Base-by-base conservation (phyloP, 2,329 filamentous ascomycete species). In the Fusarium nygamai region DNA sequence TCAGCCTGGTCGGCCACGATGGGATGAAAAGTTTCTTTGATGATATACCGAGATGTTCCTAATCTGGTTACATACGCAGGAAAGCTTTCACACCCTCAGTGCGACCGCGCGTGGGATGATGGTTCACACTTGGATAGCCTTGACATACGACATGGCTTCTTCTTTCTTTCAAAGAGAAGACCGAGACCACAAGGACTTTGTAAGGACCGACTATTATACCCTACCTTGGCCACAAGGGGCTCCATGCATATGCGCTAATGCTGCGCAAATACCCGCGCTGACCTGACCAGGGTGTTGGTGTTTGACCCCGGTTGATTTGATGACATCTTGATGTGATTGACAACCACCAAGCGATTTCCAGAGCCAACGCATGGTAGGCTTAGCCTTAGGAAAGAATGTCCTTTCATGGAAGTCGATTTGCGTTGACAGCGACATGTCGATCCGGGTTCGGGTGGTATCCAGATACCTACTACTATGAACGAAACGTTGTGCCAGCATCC, bases 241-340 rank as follows among this genome's bases (percentile, higher is more conserved):
- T 61, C 44, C 33, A 36, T 68, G 56, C 48, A 57, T 48, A 43
- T 56, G 41, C 61, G 69, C 70, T 47, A 47, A 38, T 29, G 56
- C 65, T 53, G 44, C 39, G 39, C 59, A 59, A 53, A 63, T 61
- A 64, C 38, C 51, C 50, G 68, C 38, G 56, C 34, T 47, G 47
- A 34, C 36, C 27, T 50, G 67, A 34, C 69, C 36, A 71, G 71
- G 71, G 47, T 60, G 27, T n/a, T 43, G 41, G 38, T 53, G 36
- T 58, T 53, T 61, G 50, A 54, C 54, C 38, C 51, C 20, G 47
- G 48, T 44, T 59, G 41, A 33, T 59, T 67, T 54, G 56, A 67
- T 66, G 58, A 61, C 61, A 69, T 76, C 39, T 73, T 63, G 44
- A 70, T 74, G 56, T 67, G 67, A 69, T 75, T 59, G 22, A 46